Evolutionary conservation across 148 eudicot species (phyloP), one percentile per base, ranked within the genome.

Genomic region (Polygonum maritimum): DNA sequence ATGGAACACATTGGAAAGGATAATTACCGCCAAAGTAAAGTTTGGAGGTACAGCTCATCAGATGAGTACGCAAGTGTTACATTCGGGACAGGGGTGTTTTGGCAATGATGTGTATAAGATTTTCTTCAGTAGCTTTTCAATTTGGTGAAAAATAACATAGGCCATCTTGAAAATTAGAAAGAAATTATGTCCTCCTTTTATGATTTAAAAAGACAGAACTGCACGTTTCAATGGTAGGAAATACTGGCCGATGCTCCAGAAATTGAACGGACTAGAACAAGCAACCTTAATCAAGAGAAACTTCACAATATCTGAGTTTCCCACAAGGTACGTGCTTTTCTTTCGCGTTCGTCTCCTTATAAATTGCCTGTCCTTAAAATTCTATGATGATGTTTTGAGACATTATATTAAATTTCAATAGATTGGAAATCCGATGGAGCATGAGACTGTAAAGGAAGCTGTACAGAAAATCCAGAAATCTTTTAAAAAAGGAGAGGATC

Each of bases 381-480:
- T 67, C 71, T 14, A 35, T 41, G 15, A 14, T 65, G 13, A 9
- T 65, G 40, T 63, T 63, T 35, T 15, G n/a, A 13, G 40, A 63
- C 70, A 12, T 40, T 14, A 47, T 9, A 26, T 45, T 26, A 26
- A 26, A 26, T 26, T 41, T 19, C 45, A 72, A 72, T 86, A 95
- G 99, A 75, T 91, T 26, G 99, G 99, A 65, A 91, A 87, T 79
- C 89, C 92, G 15, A 87, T 90, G 96, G 90, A 92, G 76, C 86
- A 90, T 84, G 89, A 88, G 79, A 84, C 80, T 41, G 78, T 92
- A 39, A 80, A 85, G 85, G 91, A 85, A 35, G 88, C 99, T 14
- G 86, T 92, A 76, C 71, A 67, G 69, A 85, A 89, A 77, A 86
- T 86, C 78, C 91, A 90, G 58, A 82, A 78, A 44, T 77, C 80